Evolutionary conservation across 202 grass and related monocot genomes (phyloP), one percentile per base, ranked within the genome.

Genomic region (Tripidium arundinaceum): DNA sequence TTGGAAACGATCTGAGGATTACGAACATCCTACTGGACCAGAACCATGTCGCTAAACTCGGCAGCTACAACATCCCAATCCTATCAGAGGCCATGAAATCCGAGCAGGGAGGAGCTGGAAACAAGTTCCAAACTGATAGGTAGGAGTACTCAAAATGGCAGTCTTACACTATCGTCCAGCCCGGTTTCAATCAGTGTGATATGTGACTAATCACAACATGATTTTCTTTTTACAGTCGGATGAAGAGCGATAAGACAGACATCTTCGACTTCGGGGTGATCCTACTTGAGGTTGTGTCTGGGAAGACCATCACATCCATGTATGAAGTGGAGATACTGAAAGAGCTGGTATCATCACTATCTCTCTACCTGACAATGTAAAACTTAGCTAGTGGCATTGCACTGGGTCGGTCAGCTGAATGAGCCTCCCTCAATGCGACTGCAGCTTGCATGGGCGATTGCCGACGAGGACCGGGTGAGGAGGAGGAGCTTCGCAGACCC

Each of bases 261-360:
- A 81, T 99, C 41, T 96, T 93, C 27, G 96, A 99, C 70, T 95
- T 99, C 8, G 92, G 90, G 40, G 86, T 95, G 61, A 87, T 99
- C 69, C 72, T 99, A 38, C 84, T 99, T 57, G 96, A 99, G 87
- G 78, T 96, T 80, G 81, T 99, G 24, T 99, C 88, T 2, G 96
- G 96, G 76, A 95, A 82, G 80, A 85, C 90, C 13, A 87, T 95
- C 77, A 88, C 88, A 36, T 91, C 92, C 46, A 78, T 89, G 42
- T 88, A 87, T 65, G 96, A 93, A 79, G 90, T 93, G 65, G 82
- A 91, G 13, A 99, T 95, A 68, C 89, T 93, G 86, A 95, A 90
- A 68, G 89, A 96, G 43, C 88, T 95, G 84, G 96, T 96, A 83
- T 11, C 78, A 82, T 62, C 71, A 85, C 26, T 47, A 8, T 75